Conservation (phyloP, 176 grass and related monocot species). For the Tillandsia fasciculata region DNA sequence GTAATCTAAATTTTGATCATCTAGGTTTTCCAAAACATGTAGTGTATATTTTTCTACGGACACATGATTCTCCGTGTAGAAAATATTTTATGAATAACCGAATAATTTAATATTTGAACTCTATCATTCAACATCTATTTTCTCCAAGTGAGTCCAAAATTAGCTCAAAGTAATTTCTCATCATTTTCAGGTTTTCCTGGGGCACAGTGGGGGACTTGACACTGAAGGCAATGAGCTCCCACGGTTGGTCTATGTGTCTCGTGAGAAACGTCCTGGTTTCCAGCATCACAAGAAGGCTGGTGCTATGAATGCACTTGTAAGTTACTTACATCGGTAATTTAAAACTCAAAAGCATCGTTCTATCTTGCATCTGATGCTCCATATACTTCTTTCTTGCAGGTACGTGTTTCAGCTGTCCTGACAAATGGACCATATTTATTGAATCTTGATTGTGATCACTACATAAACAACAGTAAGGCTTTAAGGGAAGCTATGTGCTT, state of each 20-base stretch:
- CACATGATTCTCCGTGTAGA: neutral
- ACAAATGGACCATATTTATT: slow-evolving; percentile 94
- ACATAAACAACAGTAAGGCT: slow-evolving; percentile 98
- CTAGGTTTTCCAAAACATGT: neutral
- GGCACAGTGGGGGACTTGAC: slow-evolving; percentile 94
- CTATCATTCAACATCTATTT: no score
- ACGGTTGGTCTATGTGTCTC: slow-evolving; percentile 96
- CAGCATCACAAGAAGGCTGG: slow-evolving; percentile 98
- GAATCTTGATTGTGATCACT: slow-evolving; percentile 99
- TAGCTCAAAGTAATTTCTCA: slow-evolving; percentile 14
- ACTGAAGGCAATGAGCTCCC: slow-evolving; percentile 82
- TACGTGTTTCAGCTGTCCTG: slow-evolving; percentile 96
- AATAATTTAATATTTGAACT: neutral
- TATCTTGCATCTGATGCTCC: slow-evolving; percentile 21
- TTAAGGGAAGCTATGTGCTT: slow-evolving; percentile 96
- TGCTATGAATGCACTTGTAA: slow-evolving; percentile 99
- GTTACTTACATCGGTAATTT: slow-evolving; percentile 26
- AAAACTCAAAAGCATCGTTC: slow-evolving; percentile 13
- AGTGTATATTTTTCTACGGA: neutral
- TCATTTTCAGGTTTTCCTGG: slow-evolving; percentile 79
- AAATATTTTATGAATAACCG: neutral
- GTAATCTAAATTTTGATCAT: neutral
- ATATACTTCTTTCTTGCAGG: slow-evolving; percentile 35
- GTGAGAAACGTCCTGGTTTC: slow-evolving; percentile 98
- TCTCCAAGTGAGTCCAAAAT: no score